Conservation (phyloP, 352 stramenopile species). For the Blastocystis sp. region DNA sequence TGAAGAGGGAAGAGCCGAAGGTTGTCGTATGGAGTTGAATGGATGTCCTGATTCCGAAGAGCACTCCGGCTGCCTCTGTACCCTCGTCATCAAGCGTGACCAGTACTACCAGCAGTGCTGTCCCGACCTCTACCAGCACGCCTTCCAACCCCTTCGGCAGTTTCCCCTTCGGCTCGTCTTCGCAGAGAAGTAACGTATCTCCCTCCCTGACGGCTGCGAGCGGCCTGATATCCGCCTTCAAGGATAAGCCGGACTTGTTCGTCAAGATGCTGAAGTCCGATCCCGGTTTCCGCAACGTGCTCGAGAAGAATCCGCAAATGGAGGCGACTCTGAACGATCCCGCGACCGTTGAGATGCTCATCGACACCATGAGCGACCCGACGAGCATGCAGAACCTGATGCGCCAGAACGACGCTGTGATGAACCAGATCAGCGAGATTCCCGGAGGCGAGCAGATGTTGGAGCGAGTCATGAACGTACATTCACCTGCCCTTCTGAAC, state of each 20-base stretch:
- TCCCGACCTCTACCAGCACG: no score
- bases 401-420: conserved; percentile 32
- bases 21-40: not conserved
- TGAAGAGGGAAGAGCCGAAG: not conserved
- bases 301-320: conserved; percentile 66
- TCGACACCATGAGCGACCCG: conserved; percentile 38
- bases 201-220: no score
- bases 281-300: conserved; percentile 53
- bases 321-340: conserved; percentile 44
- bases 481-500: no score
- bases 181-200: not conserved
- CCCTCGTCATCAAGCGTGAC: no score
- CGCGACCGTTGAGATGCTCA: conserved; percentile 3
- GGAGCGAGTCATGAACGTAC: conserved; percentile 55
- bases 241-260: conserved; percentile 37
- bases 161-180: not conserved
- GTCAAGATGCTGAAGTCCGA: conserved; percentile 41
- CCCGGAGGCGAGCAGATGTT: conserved; percentile 52
- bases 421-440: conserved; percentile 55
- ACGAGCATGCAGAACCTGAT: conserved; percentile 13
- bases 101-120: no score
- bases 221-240: not conserved
- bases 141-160: no score
- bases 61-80: not conserved
- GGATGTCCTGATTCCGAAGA: not conserved